Percentiles rank a stretch among this genome's conserved stretches.
Conservation (phyloP, 2,329 filamentous ascomycete genomes). For the Paecilomyces dactylethromorphus region DNA sequence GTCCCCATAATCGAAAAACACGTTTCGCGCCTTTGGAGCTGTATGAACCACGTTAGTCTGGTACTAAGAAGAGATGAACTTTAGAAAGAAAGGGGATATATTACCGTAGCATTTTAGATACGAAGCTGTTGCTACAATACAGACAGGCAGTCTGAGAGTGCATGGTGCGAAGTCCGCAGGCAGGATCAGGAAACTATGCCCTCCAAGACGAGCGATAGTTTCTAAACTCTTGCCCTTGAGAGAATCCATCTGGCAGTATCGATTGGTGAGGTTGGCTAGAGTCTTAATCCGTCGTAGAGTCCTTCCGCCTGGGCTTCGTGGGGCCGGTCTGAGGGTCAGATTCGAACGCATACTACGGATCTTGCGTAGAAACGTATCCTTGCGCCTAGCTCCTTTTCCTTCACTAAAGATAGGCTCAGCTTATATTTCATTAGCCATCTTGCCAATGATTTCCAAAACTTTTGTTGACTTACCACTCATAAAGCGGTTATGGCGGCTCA, state of each 20-base stretch:
- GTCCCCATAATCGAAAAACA: constrained; percentile 31
- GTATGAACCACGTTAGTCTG: constrained; percentile 2
- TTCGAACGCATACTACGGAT: constrained; percentile 31
- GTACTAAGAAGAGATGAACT: not conserved
- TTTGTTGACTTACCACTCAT: constrained; percentile 4
- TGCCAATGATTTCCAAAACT: not conserved
- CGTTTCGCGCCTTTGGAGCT: constrained; percentile 21
- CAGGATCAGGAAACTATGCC: constrained; percentile 31
- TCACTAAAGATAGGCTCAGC: constrained; percentile 6
- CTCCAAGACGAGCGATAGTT: constrained; percentile 37
- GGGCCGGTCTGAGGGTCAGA: constrained; percentile 16
- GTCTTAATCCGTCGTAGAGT: constrained; percentile 34
- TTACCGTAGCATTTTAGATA: constrained; percentile 32
- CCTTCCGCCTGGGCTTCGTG: constrained; percentile 8
- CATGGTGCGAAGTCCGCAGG: constrained; percentile 32
- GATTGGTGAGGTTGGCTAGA: constrained; percentile 24
- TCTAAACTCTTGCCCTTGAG: constrained; percentile 33
- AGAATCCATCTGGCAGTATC: constrained; percentile 21
- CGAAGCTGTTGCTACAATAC: constrained; percentile 34
- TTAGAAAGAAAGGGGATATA: constrained; percentile 1
- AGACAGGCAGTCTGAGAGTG: constrained; percentile 34
- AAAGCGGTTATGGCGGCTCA: constrained; percentile 4
- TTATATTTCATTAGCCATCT: not conserved
- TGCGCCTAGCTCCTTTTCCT: constrained; percentile 8
- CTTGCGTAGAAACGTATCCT: constrained; percentile 17